phyloP scores from a whole-genome alignment of 805 yeast genomes.

The Candida railenensis region DNA sequence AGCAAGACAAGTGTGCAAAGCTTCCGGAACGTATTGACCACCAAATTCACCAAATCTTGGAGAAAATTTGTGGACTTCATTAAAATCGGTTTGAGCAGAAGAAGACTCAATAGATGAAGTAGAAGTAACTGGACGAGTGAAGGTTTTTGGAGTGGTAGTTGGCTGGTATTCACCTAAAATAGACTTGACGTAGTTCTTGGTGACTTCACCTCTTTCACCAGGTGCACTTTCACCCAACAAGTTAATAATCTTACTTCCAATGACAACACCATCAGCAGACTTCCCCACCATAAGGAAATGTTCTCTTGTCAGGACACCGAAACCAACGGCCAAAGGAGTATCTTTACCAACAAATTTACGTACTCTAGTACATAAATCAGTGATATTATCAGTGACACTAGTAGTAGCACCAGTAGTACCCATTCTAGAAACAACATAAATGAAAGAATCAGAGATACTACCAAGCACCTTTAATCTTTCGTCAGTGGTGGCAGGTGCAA shows the following conservation, averaged over 20 bases:
- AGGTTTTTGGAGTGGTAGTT: constrained; percentile 26
- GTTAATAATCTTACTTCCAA: constrained; percentile 83
- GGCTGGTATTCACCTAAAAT: constrained; percentile 54
- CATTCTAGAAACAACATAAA: constrained; percentile 96
- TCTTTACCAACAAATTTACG: constrained; percentile 69
- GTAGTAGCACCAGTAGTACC: constrained; percentile 93
- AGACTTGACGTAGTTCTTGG: constrained; percentile 63
- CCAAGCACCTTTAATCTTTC: constrained; percentile 78
- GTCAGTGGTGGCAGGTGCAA: constrained; percentile 95
- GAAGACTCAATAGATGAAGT: constrained; percentile 8
- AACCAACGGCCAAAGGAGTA: constrained; percentile 79
- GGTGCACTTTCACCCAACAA: constrained; percentile 62
- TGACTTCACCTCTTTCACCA: constrained; percentile 62
- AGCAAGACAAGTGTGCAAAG: constrained; percentile 83
- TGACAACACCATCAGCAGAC: constrained; percentile 91
- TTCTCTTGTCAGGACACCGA: constrained; percentile 93
- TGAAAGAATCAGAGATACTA: constrained; percentile 89
- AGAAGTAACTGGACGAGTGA: constrained; percentile 9
- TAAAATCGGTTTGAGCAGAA: constrained; percentile 33
- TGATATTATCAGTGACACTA: constrained; percentile 60
- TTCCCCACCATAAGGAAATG: constrained; percentile 80
- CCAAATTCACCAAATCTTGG: constrained; percentile 94
- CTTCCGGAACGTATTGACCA: constrained; percentile 98
- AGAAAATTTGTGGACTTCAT: constrained; percentile 64
- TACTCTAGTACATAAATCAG: constrained; percentile 69